Conservation (phyloP, 345 rosid species). For the Corchorus olitorius region DNA sequence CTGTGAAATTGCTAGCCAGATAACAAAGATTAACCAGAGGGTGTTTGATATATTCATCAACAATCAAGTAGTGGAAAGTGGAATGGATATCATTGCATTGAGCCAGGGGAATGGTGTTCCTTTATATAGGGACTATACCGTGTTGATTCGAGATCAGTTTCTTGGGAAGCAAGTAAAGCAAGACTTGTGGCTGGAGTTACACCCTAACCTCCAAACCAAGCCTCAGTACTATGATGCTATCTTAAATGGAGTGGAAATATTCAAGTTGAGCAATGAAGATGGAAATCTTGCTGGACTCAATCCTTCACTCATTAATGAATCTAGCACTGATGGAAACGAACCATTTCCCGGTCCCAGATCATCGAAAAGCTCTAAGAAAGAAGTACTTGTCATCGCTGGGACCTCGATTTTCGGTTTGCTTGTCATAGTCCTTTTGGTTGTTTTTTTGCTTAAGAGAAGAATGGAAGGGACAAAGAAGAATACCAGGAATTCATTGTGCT, state of each 20-base stretch:
- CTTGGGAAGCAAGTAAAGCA: constrained; percentile 3
- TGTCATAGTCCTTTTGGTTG: not conserved
- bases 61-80: not conserved
- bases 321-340: not conserved
- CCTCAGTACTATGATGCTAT: constrained; percentile 13
- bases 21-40: constrained; percentile 10
- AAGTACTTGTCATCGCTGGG: not conserved
- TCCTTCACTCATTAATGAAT: not conserved
- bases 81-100: constrained; percentile 2
- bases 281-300: constrained; percentile 11
- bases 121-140: not conserved
- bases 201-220: not conserved
- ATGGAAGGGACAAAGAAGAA: not conserved
- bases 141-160: not conserved
- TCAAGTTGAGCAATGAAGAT: constrained; percentile 13
- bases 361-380: not conserved
- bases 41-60: constrained; percentile 14
- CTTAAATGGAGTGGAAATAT: constrained; percentile 12
- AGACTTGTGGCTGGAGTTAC: not conserved
- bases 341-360: constrained; percentile 3
- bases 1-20: not conserved
- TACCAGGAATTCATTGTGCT: not conserved
- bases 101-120: not conserved
- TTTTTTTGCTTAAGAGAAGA: not conserved
- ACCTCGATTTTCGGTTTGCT: not conserved